Percentiles rank a stretch among this genome's conserved stretches.
Evolutionary conservation across 805 yeast genomes (phyloP).

Genomic region (Kazachstania taianensis): DNA sequence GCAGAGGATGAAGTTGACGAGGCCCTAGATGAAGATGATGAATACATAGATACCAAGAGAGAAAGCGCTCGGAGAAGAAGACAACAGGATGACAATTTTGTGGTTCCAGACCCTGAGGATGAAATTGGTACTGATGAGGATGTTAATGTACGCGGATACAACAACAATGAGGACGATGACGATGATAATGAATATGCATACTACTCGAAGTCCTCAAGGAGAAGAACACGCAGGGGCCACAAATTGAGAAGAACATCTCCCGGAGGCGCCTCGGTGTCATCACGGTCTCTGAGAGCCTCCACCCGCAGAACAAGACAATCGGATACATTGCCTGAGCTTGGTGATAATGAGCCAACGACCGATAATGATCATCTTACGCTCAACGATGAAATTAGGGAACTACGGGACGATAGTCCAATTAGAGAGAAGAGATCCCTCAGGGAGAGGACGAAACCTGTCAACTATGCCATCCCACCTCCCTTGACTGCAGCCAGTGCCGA

Average conservation of each 20-base stretch:
- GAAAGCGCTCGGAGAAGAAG: conserved; percentile 8
- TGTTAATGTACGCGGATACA: conserved; percentile 11
- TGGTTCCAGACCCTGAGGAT: conserved; percentile 26
- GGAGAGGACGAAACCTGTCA: conserved; percentile 62
- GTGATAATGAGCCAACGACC: too few species aligned
- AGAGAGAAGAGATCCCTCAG: conserved; percentile 42
- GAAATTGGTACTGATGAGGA: conserved; percentile 26
- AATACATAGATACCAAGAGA: conserved; percentile 10
- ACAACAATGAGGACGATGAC: conserved; percentile 17
- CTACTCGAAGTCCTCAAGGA: conserved; percentile 7
- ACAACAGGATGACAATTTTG: conserved; percentile 16
- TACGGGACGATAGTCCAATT: conserved; percentile 51
- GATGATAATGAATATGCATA: conserved; percentile 6
- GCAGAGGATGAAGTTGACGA: conserved; percentile 33
- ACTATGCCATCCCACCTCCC: conserved; percentile 81
- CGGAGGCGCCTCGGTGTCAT: not conserved
- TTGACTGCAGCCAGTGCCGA: conserved; percentile 33
- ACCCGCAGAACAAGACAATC: not conserved
- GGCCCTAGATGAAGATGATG: conserved; percentile 17
- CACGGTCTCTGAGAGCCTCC: conserved; percentile 1
- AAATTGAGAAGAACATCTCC: conserved; percentile 3
- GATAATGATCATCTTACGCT: conserved; percentile 29
- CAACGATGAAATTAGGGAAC: conserved; percentile 55
- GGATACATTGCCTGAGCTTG: too few species aligned
- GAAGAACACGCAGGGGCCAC: conserved; percentile 7